Conservation (phyloP, 805 yeast genomes). For the Myxozyma kluyveri region DNA sequence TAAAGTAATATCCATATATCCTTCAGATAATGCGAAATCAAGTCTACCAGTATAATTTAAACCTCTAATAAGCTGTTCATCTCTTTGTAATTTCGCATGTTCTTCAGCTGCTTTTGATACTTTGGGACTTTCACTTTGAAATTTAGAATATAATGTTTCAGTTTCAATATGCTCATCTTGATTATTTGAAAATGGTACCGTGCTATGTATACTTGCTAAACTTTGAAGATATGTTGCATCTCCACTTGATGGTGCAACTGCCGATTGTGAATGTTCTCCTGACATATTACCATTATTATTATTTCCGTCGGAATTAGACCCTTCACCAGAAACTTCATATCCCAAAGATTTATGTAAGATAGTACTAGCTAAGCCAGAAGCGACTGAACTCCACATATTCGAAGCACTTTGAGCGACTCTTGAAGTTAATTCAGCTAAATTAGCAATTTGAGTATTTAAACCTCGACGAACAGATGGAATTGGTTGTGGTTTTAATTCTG, state of each 20-base stretch:
- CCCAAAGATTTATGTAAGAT: conserved; percentile 28
- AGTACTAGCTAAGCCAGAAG: conserved; percentile 30
- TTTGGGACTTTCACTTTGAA: conserved; percentile 20
- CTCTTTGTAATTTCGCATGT: conserved; percentile 17
- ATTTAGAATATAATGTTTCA: conserved; percentile 27
- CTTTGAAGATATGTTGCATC: conserved; percentile 1
- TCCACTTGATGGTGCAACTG: conserved; percentile 5
- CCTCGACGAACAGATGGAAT: conserved; percentile 53
- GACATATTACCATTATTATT: neutral
- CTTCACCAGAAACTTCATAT: conserved; percentile 8
- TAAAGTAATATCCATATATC: conserved; percentile 73
- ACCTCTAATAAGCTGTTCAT: conserved; percentile 41
- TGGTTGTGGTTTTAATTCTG: conserved; percentile 51
- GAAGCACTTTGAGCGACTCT: conserved; percentile 32
- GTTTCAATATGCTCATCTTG: neutral
- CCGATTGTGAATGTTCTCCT: neutral
- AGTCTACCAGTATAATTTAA: conserved; percentile 74
- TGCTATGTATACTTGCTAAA: neutral
- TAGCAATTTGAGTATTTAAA: conserved; percentile 43
- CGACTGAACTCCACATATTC: conserved; percentile 25
- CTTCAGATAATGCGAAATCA: conserved; percentile 76
- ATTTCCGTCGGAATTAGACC: too few relatives aligned
- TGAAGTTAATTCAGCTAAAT: conserved; percentile 40
- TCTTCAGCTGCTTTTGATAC: conserved; percentile 18
- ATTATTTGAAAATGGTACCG: neutral